Evolutionary conservation across 2,329 filamentous ascomycete species (phyloP).

Genomic region (Chaetomiaceae sp.): DNA sequence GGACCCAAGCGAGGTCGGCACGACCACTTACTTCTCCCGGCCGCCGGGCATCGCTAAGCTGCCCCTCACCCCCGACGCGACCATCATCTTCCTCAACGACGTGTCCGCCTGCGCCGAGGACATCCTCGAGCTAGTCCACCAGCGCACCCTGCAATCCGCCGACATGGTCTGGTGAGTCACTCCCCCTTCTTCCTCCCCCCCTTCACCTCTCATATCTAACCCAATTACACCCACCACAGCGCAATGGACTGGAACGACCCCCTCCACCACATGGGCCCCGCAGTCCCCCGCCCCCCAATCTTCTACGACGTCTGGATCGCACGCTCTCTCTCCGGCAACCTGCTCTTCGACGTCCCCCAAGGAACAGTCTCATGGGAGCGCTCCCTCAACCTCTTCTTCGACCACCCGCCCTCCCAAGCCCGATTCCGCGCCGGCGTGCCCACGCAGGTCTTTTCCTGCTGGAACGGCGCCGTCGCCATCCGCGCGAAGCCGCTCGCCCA

Average conservation of each 20-base stretch:
- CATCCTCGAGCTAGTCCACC: conserved; percentile 51
- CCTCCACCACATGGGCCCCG: not conserved
- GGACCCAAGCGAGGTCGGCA: not conserved
- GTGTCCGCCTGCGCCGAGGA: conserved; percentile 50
- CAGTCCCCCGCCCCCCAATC: conserved; percentile 37
- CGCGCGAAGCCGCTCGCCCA: conserved; percentile 28
- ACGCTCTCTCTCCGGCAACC: conserved; percentile 47
- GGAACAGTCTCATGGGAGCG: conserved; percentile 35
- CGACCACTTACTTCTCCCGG: conserved; percentile 33
- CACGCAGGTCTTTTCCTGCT: conserved; percentile 56
- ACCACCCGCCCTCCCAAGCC: conserved; percentile 33
- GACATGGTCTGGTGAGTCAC: conserved; percentile 45
- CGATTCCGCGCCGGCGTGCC: conserved; percentile 37
- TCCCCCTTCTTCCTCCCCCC: not conserved
- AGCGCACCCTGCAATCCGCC: conserved; percentile 41
- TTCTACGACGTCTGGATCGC: conserved; percentile 57
- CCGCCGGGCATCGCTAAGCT: not conserved
- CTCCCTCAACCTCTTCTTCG: conserved; percentile 48
- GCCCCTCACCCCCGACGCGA: conserved; percentile 15
- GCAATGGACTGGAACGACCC: conserved; percentile 44
- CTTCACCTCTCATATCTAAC: not conserved
- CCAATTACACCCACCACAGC: conserved; percentile 28
- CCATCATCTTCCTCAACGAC: conserved; percentile 50
- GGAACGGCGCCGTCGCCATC: conserved; percentile 51
- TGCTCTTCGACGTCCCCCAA: conserved; percentile 50